Conservation (phyloP, 345 rosid species). For the Corymbia maculata region DNA sequence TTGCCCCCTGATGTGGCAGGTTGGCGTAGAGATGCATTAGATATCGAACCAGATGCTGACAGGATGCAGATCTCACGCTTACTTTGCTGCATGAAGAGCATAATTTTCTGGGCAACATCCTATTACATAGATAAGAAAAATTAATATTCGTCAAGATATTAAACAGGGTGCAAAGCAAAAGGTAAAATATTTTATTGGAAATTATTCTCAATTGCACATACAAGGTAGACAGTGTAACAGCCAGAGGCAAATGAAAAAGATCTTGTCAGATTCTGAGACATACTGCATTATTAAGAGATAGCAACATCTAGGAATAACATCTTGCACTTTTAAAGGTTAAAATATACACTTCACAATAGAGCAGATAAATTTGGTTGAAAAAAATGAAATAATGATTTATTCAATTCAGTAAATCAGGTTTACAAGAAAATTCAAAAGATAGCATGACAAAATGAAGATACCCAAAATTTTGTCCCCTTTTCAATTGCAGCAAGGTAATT, state of each 20-base stretch:
- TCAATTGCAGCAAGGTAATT: not conserved
- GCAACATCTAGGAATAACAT: not conserved
- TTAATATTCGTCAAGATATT: not conserved
- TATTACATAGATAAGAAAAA: constrained; percentile 9
- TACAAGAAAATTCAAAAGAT: not conserved
- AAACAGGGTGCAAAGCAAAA: not conserved
- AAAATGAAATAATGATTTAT: not conserved
- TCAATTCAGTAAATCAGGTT: not conserved
- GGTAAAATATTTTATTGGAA: not conserved
- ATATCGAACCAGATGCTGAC: constrained; percentile 84
- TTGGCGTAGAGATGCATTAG: constrained; percentile 73
- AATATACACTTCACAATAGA: not conserved
- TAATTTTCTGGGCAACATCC: constrained; percentile 79
- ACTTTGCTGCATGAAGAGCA: constrained; percentile 64
- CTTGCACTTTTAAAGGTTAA: not conserved
- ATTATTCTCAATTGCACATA: not conserved
- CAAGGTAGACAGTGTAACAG: not conserved
- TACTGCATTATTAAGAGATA: not conserved
- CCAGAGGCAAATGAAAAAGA: not conserved
- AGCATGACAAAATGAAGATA: not conserved
- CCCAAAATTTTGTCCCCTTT: not conserved
- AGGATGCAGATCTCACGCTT: constrained; percentile 73
- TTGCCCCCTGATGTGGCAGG: constrained; percentile 73
- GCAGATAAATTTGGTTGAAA: not conserved
- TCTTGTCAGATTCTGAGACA: not conserved